phyloP scores from a whole-genome alignment of 2,329 filamentous ascomycete genomes.

The Ilyonectria destructans region DNA sequence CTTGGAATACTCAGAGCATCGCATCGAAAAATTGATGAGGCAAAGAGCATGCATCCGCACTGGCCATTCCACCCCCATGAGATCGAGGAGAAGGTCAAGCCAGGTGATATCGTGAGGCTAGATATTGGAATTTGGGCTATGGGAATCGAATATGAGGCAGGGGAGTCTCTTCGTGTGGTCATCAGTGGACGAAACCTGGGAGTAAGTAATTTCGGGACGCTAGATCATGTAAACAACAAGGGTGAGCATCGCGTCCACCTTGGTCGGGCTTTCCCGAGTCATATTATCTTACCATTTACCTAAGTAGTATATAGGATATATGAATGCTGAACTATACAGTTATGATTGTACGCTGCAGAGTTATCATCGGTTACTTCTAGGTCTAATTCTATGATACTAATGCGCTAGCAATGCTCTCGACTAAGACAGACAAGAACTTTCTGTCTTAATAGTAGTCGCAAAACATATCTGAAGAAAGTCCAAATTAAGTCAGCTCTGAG shows the following conservation, averaged over 20 bases:
- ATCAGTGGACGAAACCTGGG: conserved; percentile 44
- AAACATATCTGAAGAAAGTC: too few species aligned
- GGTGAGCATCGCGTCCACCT: conserved; percentile 43
- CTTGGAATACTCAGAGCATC: conserved; percentile 40
- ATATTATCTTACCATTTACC: conserved; percentile 39
- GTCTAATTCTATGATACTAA: too few species aligned
- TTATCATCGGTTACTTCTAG: too few species aligned
- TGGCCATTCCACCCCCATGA: conserved; percentile 49
- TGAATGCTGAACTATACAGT: too few species aligned
- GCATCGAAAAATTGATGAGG: conserved; percentile 43
- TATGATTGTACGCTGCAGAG: too few species aligned
- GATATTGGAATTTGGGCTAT: conserved; percentile 52
- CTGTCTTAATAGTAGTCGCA: too few species aligned
- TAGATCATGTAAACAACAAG: conserved; percentile 37
- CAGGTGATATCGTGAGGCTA: conserved; percentile 45
- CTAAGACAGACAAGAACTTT: too few species aligned
- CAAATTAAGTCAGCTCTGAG: too few species aligned
- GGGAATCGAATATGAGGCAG: conserved; percentile 49
- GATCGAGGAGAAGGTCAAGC: conserved; percentile 40
- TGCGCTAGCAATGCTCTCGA: too few species aligned
- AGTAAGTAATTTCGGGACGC: conserved; percentile 37
- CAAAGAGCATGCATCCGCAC: conserved; percentile 47
- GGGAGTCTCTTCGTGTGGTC: conserved; percentile 42
- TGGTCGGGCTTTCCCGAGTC: conserved; percentile 36
- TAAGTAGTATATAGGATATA: too few species aligned